phyloP scores from a whole-genome alignment of 2,329 filamentous ascomycete genomes.

The Gaeumannomyces sp. region DNA sequence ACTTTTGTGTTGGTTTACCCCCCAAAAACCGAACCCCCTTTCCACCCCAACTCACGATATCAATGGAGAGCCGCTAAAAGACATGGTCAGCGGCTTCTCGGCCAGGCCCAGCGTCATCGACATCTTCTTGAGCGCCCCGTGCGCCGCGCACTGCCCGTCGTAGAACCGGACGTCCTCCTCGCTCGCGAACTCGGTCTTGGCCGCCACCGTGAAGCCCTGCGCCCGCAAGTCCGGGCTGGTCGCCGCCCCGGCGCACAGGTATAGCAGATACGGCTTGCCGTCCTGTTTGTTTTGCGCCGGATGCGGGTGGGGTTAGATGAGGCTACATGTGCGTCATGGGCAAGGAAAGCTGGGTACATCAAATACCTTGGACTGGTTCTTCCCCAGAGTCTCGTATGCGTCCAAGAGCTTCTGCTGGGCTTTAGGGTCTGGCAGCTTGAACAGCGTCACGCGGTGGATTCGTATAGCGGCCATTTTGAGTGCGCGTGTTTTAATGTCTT shows the following conservation, averaged over 20 bases:
- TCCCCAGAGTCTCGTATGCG: constrained; percentile 35
- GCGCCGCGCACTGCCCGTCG: constrained; percentile 46
- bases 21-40: no score
- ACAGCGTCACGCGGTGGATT: constrained; percentile 46
- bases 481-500: not conserved
- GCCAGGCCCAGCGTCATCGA: constrained; percentile 26
- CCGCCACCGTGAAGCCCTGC: constrained; percentile 60
- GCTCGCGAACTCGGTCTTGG: constrained; percentile 56
- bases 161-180: constrained; percentile 66
- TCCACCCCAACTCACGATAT: not conserved
- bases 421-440: constrained; percentile 42
- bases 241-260: constrained; percentile 40
- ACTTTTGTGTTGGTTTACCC: no score
- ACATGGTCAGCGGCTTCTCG: constrained; percentile 20
- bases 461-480: constrained; percentile 4
- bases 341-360: not conserved
- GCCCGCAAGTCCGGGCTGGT: constrained; percentile 51
- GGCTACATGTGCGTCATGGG: not conserved
- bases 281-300: constrained; percentile 38
- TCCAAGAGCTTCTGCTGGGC: constrained; percentile 38
- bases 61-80: constrained; percentile 11
- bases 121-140: constrained; percentile 33
- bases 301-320: no score
- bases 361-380: constrained; percentile 35
- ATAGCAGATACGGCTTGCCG: constrained; percentile 64